phyloP scores from a whole-genome alignment of 192 early-diverging fungal species.

The Entrophospora sp. region DNA sequence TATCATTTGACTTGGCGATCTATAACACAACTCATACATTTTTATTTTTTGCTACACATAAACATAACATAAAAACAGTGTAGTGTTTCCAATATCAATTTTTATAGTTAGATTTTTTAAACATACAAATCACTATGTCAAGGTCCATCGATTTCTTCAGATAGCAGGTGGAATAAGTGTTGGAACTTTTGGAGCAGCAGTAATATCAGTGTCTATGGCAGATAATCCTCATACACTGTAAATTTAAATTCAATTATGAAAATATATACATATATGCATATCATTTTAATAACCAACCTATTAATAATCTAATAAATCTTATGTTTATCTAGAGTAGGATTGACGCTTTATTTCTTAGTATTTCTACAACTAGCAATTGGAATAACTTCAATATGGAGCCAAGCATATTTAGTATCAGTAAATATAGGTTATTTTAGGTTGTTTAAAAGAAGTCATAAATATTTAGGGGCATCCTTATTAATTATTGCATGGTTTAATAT shows the following conservation, averaged over 20 bases:
- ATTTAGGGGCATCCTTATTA: not conserved
- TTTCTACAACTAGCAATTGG: conserved; percentile 15
- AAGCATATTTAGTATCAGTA: not conserved
- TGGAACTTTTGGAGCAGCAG: conserved; percentile 11
- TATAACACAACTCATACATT: no score
- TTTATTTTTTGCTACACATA: no score
- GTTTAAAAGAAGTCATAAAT: conserved; percentile 6
- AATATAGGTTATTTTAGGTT: conserved; percentile 8
- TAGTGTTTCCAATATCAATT: conserved; percentile 15
- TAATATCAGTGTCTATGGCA: not conserved
- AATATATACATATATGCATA: no score
- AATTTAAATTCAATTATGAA: not conserved
- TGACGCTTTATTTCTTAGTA: not conserved
- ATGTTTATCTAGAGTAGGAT: not conserved
- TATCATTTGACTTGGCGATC: no score
- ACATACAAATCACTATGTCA: conserved; percentile 9
- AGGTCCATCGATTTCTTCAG: conserved; percentile 17
- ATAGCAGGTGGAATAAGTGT: conserved; percentile 10
- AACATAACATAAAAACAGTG: not conserved
- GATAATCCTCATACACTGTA: not conserved
- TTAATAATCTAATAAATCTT: not conserved
- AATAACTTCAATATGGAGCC: not conserved
- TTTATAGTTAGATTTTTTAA: conserved; percentile 16
- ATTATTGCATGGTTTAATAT: conserved; percentile 6
- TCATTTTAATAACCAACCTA: no score